Conservation (phyloP, 257 asterid species). For the Solanum paucissectum region DNA sequence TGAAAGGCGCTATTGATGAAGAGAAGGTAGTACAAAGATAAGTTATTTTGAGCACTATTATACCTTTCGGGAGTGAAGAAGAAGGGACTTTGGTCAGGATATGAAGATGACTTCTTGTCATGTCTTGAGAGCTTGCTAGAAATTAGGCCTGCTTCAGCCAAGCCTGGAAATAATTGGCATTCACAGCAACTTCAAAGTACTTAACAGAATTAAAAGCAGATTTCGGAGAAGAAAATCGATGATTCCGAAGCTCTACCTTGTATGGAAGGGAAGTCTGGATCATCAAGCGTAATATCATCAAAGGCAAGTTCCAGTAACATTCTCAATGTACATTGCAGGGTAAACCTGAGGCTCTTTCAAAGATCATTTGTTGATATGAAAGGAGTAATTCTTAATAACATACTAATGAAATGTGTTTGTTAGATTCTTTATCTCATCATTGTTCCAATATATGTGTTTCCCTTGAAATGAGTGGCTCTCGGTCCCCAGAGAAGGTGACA, state of each 20-base stretch:
- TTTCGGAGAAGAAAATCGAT: slow-evolving; percentile 4
- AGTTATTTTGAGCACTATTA: not conserved
- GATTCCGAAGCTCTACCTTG: slow-evolving; percentile 49
- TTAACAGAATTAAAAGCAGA: not conserved
- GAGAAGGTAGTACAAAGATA: not conserved
- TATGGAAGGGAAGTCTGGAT: slow-evolving; percentile 86
- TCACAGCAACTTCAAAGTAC: slow-evolving; percentile 7
- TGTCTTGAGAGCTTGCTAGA: slow-evolving; percentile 91
- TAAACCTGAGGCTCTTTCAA: slow-evolving; percentile 33
- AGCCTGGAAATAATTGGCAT: slow-evolving; percentile 43
- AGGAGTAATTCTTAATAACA: not conserved
- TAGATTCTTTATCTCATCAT: not conserved
- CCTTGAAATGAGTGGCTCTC: not conserved
- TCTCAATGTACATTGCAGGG: slow-evolving; percentile 96
- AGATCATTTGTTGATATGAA: not conserved
- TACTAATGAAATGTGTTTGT: not conserved
- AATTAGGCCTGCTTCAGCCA: slow-evolving; percentile 96
- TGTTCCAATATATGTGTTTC: not conserved
- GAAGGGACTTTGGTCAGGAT: slow-evolving; percentile 55
- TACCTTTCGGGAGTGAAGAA: slow-evolving; percentile 81
- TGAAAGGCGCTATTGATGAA: not conserved
- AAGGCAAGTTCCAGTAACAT: slow-evolving; percentile 91
- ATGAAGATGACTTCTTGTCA: slow-evolving; percentile 52
- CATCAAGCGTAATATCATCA: slow-evolving; percentile 82
- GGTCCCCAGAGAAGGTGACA: not conserved